Evolutionary conservation across 805 yeast species (phyloP), one percentile per base, ranked within the genome.

Genomic region (Metschnikowia kofuensis): DNA sequence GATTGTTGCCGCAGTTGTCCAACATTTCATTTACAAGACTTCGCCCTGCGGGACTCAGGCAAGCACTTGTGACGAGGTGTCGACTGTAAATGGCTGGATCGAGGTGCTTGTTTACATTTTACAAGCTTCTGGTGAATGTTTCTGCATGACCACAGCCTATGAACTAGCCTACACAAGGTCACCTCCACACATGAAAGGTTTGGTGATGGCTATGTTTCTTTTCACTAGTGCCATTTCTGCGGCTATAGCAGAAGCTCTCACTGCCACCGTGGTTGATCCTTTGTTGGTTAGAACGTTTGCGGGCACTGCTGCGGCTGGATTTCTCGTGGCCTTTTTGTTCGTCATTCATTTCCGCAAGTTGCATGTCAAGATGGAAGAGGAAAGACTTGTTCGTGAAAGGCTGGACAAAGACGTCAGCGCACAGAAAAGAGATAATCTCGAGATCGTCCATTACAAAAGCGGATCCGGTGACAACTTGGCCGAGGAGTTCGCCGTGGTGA

Each of bases 141-240:
- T 77, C 56, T 76, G 80, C 11, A 71, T 63, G 46, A 72, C 74
- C 29, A 77, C 82, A 12, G 80, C 76, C 32, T 79, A 78, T 56
- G 82, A 79, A 60, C 64, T 78, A 49, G 83, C 84, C 0, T 79
- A 78, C 61, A 71, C 80, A 2, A 66, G 77, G 58, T 67, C 82
- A 6, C 81, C 83, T 31, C 73, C 68, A 7, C 65, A 70, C 37
- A 72, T 78, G 78, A 74, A 75, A 57, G 77, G 81, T 37, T 66
- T 78, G 49, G 80, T 78, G 13, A 66, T 76, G 68, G 77, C 83
- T 15, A 55, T 70, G 42, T 69, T 68, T 62, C 64, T 70, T 44
- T 68, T 74, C 51, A 73, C 74, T 39, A 67, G 74, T 40, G 79
- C 82, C 3, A 45, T 78, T 50, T 67, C 80, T 5, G 73, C 80